A percentile compares a stretch with the other conserved stretches of the same genome.
phyloP scores from a whole-genome alignment of 2,329 filamentous ascomycete species.

The Fusarium abutilonis region DNA sequence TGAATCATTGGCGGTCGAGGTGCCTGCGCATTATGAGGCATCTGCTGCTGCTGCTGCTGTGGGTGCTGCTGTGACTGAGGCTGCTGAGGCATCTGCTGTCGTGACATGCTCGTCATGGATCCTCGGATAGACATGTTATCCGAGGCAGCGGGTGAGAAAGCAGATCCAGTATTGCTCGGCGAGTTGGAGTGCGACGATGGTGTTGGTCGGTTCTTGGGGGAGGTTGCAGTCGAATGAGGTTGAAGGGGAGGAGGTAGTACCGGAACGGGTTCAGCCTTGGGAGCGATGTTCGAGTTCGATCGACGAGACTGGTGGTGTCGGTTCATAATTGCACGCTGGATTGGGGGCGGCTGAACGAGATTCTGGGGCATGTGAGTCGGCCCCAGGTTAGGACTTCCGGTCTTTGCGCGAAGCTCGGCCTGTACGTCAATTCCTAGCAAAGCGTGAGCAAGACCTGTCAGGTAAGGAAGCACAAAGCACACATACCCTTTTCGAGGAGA shows the following conservation, averaged over 20 bases:
- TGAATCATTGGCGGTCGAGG: constrained; percentile 52
- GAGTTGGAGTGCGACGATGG: constrained; percentile 78
- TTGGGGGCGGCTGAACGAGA: constrained; percentile 76
- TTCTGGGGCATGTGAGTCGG: constrained; percentile 74
- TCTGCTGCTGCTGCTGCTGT: constrained; percentile 32
- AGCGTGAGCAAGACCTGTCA: constrained; percentile 7
- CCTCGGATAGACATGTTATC: constrained; percentile 60
- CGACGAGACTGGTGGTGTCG: constrained; percentile 79
- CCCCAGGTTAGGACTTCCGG: constrained; percentile 82
- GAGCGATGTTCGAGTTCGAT: constrained; percentile 78
- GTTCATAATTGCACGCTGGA: constrained; percentile 83
- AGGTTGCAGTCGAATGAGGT: constrained; percentile 66
- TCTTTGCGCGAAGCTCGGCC: constrained; percentile 92
- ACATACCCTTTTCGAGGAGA: constrained; percentile 88
- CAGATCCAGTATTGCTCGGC: constrained; percentile 60
- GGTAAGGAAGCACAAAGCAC: background rate
- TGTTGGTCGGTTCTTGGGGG: constrained; percentile 80
- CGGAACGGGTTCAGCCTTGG: constrained; percentile 71
- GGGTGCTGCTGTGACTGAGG: constrained; percentile 44
- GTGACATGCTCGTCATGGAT: constrained; percentile 47
- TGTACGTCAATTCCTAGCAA: constrained; percentile 90
- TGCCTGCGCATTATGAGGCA: constrained; percentile 41
- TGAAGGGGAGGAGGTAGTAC: constrained; percentile 59
- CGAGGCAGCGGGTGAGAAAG: constrained; percentile 57
- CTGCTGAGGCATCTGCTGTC: constrained; percentile 48